Base-by-base conservation (phyloP, 2,329 filamentous ascomycete species). In the Monilinia laxa region DNA sequence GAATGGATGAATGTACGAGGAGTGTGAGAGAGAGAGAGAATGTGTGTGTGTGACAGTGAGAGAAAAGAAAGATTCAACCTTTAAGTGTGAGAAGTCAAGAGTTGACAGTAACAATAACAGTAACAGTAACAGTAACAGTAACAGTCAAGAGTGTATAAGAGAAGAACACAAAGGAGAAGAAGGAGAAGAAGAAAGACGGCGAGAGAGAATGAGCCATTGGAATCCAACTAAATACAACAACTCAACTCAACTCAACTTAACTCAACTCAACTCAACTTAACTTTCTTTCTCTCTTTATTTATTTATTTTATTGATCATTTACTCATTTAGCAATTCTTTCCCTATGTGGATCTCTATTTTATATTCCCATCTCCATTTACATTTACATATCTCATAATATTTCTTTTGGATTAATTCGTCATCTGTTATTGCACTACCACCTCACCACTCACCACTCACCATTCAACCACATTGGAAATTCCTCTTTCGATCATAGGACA, bases 141-240 rank as follows among this genome's bases (percentile, higher is more conserved):
- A 35, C 3, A 6, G 31, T 35, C 5, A 35, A 35, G 31, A 35
- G 31, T 35, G 31, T 35, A 35, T 35, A 35, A 35, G 53, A 38
- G 28, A 12, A n/a, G 14, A n/a, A 14, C n/a, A 38, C 11, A 51
- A n/a, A n/a, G n/a, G n/a, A 23, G 20, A 20, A 16, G 11, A 58
- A 18, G 12, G n/a, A 56, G 25, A 60, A 11, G 45, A 25, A 58
- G 38, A 58, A 10, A 18, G n/a, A 18, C 4, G 4, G 28, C 4
- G 16, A 45, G 16, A 45, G 14, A 45, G 20, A 60, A 51, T 16
- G 1, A 47, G 10, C 18, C 14, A 28, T 58, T 45, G 38, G 18
- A 45, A 58, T 58, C 45, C 38, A 58, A 45, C 55, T 58, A 20
- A 25, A 40, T 40, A 42, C 31, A n/a, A n/a, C n/a, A n/a, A n/a